Base-by-base conservation (phyloP, 495 filamentous ascomycete species). In the Talaromyces adpressus region DNA sequence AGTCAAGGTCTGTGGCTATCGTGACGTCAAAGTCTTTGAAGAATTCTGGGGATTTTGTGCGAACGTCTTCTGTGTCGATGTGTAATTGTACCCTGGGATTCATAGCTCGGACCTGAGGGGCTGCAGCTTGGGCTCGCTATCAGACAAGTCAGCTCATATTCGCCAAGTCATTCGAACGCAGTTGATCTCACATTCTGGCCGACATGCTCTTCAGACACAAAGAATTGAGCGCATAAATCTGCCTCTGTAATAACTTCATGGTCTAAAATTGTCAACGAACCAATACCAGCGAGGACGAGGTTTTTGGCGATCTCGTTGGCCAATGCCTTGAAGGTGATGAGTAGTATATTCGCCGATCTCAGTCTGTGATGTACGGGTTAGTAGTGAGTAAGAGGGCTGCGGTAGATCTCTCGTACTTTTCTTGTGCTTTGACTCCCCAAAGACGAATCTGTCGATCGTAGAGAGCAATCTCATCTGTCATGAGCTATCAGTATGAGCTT, bases 401-500 rank as follows among this genome's bases (percentile, higher is more conserved):
- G 14, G 12, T 16, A 25, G 30, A 18, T 30, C 25, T 41, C 18
- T 45, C 77, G 72, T 70, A 89, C 87, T 85, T 85, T 66, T 89
- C 89, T 73, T 98, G 94, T 6, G 95, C 94, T 71, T 96, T 85
- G 63, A 98, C 89, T 58, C 94, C 94, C 94, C 94, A 98, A 30
- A 98, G 85, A n/a, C 94, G 90, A 69, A 98, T 97, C 74, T 98
- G 94, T 22, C 94, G 89, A 75, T 98, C 94, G 75, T 98, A 98
- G 23, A 98, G 85, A 41, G 95, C 95, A 69, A 98, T 96, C 70
- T 98, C 94, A 77, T 97, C 94, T 95, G 52, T 34, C 29, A 57
- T 54, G 12, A 25, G 49, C 29, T 61, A 66, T 67, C 29, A 65
- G 49, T 56, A 16, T 0, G 6, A 23, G 20, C 9, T 14, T 11